These are phyloP conservation scores for Macrocybe gigantea DNA, from an alignment of 768 basidiomycete genomes.

Conservation along the genomic window DNA sequence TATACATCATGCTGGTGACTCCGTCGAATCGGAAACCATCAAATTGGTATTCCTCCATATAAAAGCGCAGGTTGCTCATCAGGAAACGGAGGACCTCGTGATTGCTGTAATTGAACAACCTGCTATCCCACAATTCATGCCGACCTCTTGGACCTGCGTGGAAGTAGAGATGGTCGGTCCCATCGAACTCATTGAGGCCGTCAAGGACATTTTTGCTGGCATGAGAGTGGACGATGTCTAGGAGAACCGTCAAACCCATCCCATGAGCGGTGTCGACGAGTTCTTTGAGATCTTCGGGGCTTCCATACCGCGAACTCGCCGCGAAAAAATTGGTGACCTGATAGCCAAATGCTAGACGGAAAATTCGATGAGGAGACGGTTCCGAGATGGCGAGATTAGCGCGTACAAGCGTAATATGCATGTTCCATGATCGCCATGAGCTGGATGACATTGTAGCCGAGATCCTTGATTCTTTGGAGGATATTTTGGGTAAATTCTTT, in stretches of 20 bases:
- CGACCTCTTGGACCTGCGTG: conserved; percentile 87
- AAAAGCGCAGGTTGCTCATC: conserved; percentile 91
- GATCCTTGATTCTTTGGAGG: conserved; percentile 80
- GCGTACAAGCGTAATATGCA: conserved; percentile 89
- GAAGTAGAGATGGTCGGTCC: conserved; percentile 97
- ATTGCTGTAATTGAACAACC: conserved; percentile 92
- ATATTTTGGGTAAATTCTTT: conserved; percentile 87
- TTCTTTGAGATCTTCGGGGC: conserved; percentile 92
- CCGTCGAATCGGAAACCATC: conserved; percentile 99
- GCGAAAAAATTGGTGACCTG: conserved; percentile 98
- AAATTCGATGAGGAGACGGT: no score
- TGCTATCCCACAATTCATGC: conserved; percentile 97
- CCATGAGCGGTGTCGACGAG: conserved; percentile 93
- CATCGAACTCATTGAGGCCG: conserved; percentile 93
- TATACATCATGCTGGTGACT: conserved; percentile 99
- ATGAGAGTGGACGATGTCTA: conserved; percentile 97
- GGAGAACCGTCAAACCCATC: conserved; percentile 86
- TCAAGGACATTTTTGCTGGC: conserved; percentile 97
- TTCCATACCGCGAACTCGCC: conserved; percentile 92
- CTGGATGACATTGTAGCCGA: conserved; percentile 97
- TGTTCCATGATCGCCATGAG: conserved; percentile 99
- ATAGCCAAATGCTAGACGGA: conserved; percentile 83
- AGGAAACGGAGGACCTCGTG: conserved; percentile 96
- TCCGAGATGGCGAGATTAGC: no score
- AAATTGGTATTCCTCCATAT: conserved; percentile 91